A percentile compares a stretch with the other conserved stretches of the same genome.
Conservation (phyloP, 2,329 filamentous ascomycete species). For the Penicillium paneum region DNA sequence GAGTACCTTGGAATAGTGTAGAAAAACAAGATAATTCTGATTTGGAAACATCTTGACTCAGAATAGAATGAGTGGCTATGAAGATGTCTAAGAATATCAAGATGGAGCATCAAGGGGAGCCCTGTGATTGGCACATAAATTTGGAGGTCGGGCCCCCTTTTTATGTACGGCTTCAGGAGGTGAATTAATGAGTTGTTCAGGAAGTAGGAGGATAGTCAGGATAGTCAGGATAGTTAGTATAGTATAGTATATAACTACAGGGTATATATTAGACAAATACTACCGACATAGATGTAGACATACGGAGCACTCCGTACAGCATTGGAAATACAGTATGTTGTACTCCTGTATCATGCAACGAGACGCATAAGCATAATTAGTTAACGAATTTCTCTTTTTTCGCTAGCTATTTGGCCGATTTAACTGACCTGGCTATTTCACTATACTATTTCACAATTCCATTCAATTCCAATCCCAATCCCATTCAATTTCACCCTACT, state of each 20-base stretch:
- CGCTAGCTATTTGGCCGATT: no score
- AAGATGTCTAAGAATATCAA: conserved; percentile 10
- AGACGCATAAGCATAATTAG: conserved; percentile 5
- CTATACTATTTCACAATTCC: not conserved
- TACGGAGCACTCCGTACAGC: no score
- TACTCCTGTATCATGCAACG: conserved; percentile 1
- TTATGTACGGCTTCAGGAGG: conserved; percentile 5
- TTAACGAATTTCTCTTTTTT: not conserved
- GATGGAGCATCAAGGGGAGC: conserved; percentile 7
- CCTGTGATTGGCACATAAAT: conserved; percentile 7
- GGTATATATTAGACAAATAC: not conserved
- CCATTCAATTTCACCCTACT: not conserved
- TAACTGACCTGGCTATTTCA: not conserved
- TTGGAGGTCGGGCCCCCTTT: conserved; percentile 6
- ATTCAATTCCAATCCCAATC: not conserved
- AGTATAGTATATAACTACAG: not conserved
- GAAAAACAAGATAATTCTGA: not conserved
- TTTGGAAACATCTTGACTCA: not conserved
- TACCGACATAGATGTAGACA: no score
- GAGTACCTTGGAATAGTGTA: not conserved
- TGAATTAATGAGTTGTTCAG: not conserved
- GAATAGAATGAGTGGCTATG: not conserved
- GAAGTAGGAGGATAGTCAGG: no score
- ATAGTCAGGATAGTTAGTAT: not conserved
- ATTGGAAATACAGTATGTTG: not conserved